These are phyloP conservation scores for Ceratocystis destructans DNA, from an alignment of 2,329 filamentous ascomycete species.

Conservation along the genomic window DNA sequence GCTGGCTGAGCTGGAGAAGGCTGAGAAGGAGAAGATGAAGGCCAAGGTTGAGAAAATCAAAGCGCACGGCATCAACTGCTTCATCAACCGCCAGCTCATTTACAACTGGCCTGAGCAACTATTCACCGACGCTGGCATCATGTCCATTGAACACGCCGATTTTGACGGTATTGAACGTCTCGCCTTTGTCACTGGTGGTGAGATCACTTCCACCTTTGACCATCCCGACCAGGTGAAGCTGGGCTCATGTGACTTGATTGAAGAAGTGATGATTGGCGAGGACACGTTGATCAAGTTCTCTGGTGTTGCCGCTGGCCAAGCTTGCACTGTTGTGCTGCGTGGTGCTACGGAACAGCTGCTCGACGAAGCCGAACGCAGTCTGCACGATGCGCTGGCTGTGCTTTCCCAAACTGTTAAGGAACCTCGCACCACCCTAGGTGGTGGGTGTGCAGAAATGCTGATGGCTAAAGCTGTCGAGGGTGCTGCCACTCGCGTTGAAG, in stretches of 20 bases:
- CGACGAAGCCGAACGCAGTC: slow-evolving; percentile 87
- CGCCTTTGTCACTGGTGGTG: slow-evolving; percentile 87
- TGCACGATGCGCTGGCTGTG: slow-evolving; percentile 92
- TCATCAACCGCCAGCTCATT: slow-evolving; percentile 97
- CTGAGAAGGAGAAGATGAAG: slow-evolving; percentile 98
- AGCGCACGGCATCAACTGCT: slow-evolving; percentile 97
- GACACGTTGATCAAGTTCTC: slow-evolving; percentile 97
- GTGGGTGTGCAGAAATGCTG: slow-evolving; percentile 94
- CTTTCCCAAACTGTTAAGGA: slow-evolving; percentile 93
- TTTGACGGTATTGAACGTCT: slow-evolving; percentile 95
- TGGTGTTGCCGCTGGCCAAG: slow-evolving; percentile 81
- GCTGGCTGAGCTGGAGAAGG: slow-evolving; percentile 95
- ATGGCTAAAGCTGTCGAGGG: slow-evolving; percentile 98
- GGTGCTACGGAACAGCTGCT: slow-evolving; percentile 94
- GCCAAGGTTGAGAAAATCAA: slow-evolving; percentile 98
- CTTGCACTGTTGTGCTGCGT: slow-evolving; percentile 91
- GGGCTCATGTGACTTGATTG: slow-evolving; percentile 85
- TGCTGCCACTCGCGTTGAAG: slow-evolving; percentile 82
- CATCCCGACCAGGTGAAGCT: slow-evolving; percentile 96
- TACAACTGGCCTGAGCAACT: slow-evolving; percentile 99
- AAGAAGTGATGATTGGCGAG: slow-evolving; percentile 97
- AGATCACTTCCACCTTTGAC: slow-evolving; percentile 96
- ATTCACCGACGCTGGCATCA: slow-evolving; percentile 92
- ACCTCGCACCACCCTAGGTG: slow-evolving; percentile 83
- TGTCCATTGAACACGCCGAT: slow-evolving; percentile 97